These are phyloP conservation scores for Penicillium fuscoglaucum DNA, from an alignment of 2,329 filamentous ascomycete species.

Conservation along the genomic window DNA sequence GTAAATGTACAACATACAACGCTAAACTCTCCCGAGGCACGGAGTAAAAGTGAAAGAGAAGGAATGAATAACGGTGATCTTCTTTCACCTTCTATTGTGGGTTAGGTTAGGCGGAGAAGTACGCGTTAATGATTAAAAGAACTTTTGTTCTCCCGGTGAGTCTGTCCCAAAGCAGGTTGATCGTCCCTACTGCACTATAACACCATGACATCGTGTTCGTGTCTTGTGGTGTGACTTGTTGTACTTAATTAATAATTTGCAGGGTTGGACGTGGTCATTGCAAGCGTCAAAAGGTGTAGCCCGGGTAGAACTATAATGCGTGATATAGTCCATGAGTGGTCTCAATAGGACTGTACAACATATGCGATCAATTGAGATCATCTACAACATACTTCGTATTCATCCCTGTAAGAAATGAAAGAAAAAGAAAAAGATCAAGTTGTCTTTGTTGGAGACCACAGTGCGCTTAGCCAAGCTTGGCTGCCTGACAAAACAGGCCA, in stretches of 20 bases:
- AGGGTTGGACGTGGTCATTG: background rate
- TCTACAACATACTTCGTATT: background rate
- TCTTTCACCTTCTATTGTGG: conserved; percentile 1
- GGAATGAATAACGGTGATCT: background rate
- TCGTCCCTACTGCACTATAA: background rate
- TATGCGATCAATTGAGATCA: background rate
- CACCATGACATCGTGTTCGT: background rate
- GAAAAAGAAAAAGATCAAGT: background rate
- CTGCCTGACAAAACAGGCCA: background rate
- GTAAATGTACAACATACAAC: background rate
- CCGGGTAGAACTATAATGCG: background rate
- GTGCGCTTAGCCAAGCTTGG: background rate
- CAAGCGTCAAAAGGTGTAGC: background rate
- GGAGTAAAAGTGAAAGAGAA: background rate
- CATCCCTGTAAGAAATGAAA: background rate
- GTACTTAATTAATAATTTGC: background rate
- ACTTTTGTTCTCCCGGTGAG: conserved; percentile 1
- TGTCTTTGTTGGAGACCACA: background rate
- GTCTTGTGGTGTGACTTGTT: background rate
- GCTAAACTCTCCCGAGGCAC: background rate
- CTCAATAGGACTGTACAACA: background rate
- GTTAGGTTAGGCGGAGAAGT: conserved; percentile 1
- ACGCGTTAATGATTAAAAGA: background rate
- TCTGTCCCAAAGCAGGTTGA: background rate
- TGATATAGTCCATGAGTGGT: background rate